Evolutionary conservation across 805 yeast genomes (phyloP).

Genomic region (Cyberlindnera bimundalis): DNA sequence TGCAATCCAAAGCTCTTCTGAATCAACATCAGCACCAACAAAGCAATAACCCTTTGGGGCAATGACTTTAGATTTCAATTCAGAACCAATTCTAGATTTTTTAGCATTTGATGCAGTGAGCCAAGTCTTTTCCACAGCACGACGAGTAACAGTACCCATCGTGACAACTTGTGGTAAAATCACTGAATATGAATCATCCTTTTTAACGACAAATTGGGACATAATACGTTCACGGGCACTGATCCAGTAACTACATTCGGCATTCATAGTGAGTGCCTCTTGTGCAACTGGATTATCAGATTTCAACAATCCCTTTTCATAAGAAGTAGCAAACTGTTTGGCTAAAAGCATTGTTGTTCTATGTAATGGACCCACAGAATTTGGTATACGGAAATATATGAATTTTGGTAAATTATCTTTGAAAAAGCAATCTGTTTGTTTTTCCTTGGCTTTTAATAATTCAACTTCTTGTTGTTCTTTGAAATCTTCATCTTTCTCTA

Average conservation of each 20-base stretch:
- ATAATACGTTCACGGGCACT: slow-evolving; percentile 81
- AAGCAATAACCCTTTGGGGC: slow-evolving; percentile 90
- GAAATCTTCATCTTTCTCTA: slow-evolving; percentile 3
- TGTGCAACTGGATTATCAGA: slow-evolving; percentile 72
- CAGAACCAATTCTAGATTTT: slow-evolving; percentile 82
- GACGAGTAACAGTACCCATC: slow-evolving; percentile 95
- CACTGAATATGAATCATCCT: slow-evolving; percentile 35
- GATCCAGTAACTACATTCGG: slow-evolving; percentile 88
- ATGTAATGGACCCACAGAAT: slow-evolving; percentile 73
- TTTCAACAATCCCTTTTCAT: slow-evolving; percentile 68
- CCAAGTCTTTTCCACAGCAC: slow-evolving; percentile 98
- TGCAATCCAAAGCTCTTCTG: slow-evolving; percentile 98
- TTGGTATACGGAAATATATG: slow-evolving; percentile 71
- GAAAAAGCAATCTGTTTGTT: slow-evolving; percentile 9
- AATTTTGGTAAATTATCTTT: slow-evolving; percentile 13
- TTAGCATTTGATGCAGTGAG: slow-evolving; percentile 96
- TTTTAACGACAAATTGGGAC: slow-evolving; percentile 80
- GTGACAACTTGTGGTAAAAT: slow-evolving; percentile 82
- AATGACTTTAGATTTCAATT: slow-evolving; percentile 75
- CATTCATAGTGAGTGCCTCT: slow-evolving; percentile 74
- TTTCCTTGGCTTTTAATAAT: neutral
- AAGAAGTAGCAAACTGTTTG: slow-evolving; percentile 65
- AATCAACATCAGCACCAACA: slow-evolving; percentile 98
- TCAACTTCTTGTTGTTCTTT: slow-evolving; percentile 8
- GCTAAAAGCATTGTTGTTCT: slow-evolving; percentile 77